Evolutionary conservation across 2,329 filamentous ascomycete species (phyloP).

Genomic region (Phyllosticta citribraziliensis): DNA sequence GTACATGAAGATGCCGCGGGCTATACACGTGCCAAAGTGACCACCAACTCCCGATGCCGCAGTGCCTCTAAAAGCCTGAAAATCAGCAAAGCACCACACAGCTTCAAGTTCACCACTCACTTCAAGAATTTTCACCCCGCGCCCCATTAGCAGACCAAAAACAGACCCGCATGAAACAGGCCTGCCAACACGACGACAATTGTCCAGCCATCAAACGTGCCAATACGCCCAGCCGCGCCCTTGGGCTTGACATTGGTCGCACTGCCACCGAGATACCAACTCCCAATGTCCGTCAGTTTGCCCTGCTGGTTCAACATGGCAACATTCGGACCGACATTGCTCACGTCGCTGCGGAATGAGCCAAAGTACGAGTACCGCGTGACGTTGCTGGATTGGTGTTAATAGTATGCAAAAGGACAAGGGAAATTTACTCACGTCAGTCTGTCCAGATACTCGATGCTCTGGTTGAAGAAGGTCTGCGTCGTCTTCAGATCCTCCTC

Average conservation of each 20-base stretch:
- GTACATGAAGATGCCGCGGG: neutral
- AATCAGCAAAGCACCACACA: neutral
- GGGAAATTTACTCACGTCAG: conserved; percentile 33
- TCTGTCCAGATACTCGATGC: conserved; percentile 56
- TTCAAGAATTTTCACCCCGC: neutral
- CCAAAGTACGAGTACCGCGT: conserved; percentile 68
- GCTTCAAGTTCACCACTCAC: neutral
- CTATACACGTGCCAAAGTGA: neutral
- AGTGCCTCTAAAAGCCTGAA: neutral
- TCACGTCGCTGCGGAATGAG: conserved; percentile 57
- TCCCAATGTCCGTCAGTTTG: conserved; percentile 63
- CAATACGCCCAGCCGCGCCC: conserved; percentile 15
- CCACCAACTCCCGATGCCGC: neutral
- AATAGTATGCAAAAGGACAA: neutral
- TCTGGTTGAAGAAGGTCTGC: conserved; percentile 59
- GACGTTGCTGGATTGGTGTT: conserved; percentile 36
- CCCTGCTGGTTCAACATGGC: conserved; percentile 61
- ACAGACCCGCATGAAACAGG: neutral
- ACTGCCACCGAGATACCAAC: conserved; percentile 59
- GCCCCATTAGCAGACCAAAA: neutral
- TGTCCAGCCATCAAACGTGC: conserved; percentile 12
- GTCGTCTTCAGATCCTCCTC: conserved; percentile 47
- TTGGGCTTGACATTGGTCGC: conserved; percentile 29
- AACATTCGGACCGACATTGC: conserved; percentile 65
- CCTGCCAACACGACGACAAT: conserved; percentile 10